phyloP scores from a whole-genome alignment of 2,329 filamentous ascomycete species.

The Drechslera avenae region DNA sequence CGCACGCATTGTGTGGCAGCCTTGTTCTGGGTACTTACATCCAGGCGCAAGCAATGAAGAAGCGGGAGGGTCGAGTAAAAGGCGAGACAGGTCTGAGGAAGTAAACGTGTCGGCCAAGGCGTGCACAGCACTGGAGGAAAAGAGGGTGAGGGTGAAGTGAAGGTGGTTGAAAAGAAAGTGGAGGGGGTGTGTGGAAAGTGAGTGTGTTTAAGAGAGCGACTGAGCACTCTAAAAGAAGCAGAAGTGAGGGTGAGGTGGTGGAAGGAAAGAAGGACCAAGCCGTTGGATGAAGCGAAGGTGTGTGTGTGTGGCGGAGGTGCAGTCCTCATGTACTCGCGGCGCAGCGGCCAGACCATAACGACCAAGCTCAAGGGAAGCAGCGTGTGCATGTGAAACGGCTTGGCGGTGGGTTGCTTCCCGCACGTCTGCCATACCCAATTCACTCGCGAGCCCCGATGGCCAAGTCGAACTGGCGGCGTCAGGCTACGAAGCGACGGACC shows the following conservation, averaged over 20 bases:
- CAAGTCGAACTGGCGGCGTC: constrained; percentile 18
- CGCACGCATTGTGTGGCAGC: constrained; percentile 20
- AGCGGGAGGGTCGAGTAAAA: constrained; percentile 35
- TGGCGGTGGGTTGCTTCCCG: constrained; percentile 39
- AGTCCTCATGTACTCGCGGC: constrained; percentile 38
- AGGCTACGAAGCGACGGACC: not conserved
- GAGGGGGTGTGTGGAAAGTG: constrained; percentile 18
- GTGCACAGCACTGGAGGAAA: constrained; percentile 45
- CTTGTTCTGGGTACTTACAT: constrained; percentile 36
- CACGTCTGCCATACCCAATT: constrained; percentile 31
- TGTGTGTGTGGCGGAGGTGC: constrained; percentile 19
- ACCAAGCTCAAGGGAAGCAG: constrained; percentile 43
- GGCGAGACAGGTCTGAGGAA: constrained; percentile 27
- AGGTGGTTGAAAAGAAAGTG: constrained; percentile 11
- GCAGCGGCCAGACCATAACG: constrained; percentile 29
- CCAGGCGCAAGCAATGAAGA: constrained; percentile 38
- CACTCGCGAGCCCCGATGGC: constrained; percentile 26
- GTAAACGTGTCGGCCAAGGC: constrained; percentile 44
- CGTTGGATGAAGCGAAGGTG: constrained; percentile 10
- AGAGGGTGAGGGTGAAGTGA: constrained; percentile 20
- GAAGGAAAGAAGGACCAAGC: constrained; percentile 31
- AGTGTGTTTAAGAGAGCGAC: constrained; percentile 20
- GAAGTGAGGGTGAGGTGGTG: constrained; percentile 23
- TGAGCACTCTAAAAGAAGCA: constrained; percentile 40
- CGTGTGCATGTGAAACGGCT: constrained; percentile 46